Percentiles rank a stretch among this genome's conserved stretches.
phyloP scores from a whole-genome alignment of 2,329 filamentous ascomycete genomes.

The Verticillium klebahnii region DNA sequence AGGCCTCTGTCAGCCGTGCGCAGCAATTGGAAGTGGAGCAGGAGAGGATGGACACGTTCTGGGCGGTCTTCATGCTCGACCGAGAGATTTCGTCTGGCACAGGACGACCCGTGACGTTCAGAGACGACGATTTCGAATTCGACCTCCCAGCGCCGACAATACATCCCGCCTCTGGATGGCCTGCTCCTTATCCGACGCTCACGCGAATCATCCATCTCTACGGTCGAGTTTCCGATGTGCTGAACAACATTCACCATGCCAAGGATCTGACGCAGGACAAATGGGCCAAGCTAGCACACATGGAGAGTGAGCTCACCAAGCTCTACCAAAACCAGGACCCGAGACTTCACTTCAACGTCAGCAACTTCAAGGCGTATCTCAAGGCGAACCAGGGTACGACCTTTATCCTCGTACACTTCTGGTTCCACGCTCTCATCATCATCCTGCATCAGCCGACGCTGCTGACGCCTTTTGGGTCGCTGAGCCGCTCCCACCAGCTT shows the following conservation, averaged over 20 bases:
- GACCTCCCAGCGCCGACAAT: slow-evolving; percentile 53
- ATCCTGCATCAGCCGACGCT: slow-evolving; percentile 80
- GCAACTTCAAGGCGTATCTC: slow-evolving; percentile 82
- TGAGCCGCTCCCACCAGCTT: slow-evolving; percentile 60
- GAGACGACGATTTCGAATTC: slow-evolving; percentile 81
- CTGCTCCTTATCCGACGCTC: slow-evolving; percentile 73
- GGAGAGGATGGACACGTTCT: slow-evolving; percentile 82
- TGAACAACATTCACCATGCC: slow-evolving; percentile 74
- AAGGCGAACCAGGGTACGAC: slow-evolving; percentile 78
- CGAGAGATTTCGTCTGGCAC: slow-evolving; percentile 84
- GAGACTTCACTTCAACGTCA: slow-evolving; percentile 75
- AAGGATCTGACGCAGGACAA: slow-evolving; percentile 73
- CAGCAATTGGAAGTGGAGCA: slow-evolving; percentile 68
- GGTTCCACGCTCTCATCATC: slow-evolving; percentile 85
- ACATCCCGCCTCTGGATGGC: slow-evolving; percentile 61
- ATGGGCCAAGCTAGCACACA: slow-evolving; percentile 64
- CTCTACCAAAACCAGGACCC: slow-evolving; percentile 69
- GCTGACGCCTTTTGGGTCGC: slow-evolving; percentile 66
- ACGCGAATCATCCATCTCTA: slow-evolving; percentile 84
- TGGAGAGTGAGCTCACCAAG: slow-evolving; percentile 74
- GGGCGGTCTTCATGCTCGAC: slow-evolving; percentile 85
- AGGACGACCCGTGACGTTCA: slow-evolving; percentile 75
- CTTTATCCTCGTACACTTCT: slow-evolving; percentile 82
- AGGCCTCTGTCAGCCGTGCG: slow-evolving; percentile 33
- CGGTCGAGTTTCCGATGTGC: slow-evolving; percentile 74